Percentiles rank a stretch among this genome's conserved stretches.
phyloP scores from a whole-genome alignment of 2,329 filamentous ascomycete species.

The Fusarium praegraminearum region DNA sequence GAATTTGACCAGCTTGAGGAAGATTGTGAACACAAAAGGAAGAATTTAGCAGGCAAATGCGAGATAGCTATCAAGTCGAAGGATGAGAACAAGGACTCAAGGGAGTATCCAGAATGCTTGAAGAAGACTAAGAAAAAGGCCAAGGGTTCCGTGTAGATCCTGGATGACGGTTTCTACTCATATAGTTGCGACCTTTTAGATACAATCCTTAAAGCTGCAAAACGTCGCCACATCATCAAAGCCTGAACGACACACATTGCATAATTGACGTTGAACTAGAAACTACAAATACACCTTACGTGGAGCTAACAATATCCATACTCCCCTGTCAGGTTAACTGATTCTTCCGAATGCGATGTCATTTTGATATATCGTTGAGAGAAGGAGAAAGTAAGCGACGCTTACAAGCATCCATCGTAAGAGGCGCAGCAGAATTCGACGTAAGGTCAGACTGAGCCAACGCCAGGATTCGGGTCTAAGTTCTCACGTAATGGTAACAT shows the following conservation, averaged over 20 bases:
- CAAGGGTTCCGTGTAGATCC: not conserved
- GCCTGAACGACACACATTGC: not conserved
- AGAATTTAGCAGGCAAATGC: not conserved
- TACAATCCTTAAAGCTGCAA: too few species aligned
- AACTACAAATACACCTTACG: not conserved
- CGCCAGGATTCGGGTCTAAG: not conserved
- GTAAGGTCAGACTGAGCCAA: not conserved
- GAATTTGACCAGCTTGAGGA: not conserved
- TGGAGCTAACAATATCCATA: not conserved
- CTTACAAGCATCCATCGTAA: not conserved
- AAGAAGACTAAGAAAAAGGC: not conserved
- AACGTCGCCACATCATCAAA: too few species aligned
- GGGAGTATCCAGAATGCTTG: not conserved
- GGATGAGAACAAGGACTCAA: not conserved
- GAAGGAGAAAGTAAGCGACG: not conserved
- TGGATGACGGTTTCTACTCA: rapidly evolving
- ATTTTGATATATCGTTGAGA: not conserved
- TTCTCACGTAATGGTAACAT: constrained; percentile 12
- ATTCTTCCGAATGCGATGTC: not conserved
- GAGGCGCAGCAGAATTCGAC: not conserved
- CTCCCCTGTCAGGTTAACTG: not conserved
- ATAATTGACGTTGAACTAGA: not conserved
- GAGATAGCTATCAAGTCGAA: not conserved
- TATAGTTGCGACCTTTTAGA: too few species aligned
- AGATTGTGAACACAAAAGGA: not conserved